Base-by-base conservation (phyloP, 352 stramenopile genomes). In the Elongisporangium undulatum region DNA sequence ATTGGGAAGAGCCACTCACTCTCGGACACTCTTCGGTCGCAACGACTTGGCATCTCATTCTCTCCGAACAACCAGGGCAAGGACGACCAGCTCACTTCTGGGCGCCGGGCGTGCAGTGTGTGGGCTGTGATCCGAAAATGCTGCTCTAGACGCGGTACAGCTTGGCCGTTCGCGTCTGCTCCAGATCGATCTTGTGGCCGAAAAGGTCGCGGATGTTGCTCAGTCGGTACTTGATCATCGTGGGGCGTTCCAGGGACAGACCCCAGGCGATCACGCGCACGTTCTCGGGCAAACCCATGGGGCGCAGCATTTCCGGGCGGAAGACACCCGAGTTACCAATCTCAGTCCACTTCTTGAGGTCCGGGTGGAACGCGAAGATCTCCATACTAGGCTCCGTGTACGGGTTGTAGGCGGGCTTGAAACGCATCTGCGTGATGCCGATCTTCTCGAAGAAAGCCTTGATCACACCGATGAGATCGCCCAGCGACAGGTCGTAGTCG, bases 381-480 rank as follows among this genome's bases (percentile, higher is more conserved):
- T 99, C 98, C 98, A 99, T 99, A 39, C 89, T 98, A 19, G 98
- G 98, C 82, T 99, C 98, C 50, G 98, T 99, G 88, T 99, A 99
- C 34, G 98, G 98, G 77, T 99, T 99, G 85, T 99, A 99, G 22
- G 98, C 98, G 17, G 98, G 98, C 85, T 99, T 99, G 90, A 99
- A 99, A 74, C 97, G 96, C 71, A 99, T 94, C 76, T 99, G 80
- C 26, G 92, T 98, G 69, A 98, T 98, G 53, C 92, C 92, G 39
- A 98, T 98, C 74, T 99, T 99, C 55, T 96, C 85, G 82, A 99
- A 99, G 84, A 99, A 99, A n/a, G 97, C 97, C 72, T 98, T 95
- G 79, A 99, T 99, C 24, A 98, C 97, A 58, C 97, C 97, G 68
- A 99, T 99, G 61, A 99, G 86, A 72, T 99, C 96, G 59, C 97